phyloP scores from a whole-genome alignment of 23 red algal genomes.

The Gracilaria vermiculophylla region DNA sequence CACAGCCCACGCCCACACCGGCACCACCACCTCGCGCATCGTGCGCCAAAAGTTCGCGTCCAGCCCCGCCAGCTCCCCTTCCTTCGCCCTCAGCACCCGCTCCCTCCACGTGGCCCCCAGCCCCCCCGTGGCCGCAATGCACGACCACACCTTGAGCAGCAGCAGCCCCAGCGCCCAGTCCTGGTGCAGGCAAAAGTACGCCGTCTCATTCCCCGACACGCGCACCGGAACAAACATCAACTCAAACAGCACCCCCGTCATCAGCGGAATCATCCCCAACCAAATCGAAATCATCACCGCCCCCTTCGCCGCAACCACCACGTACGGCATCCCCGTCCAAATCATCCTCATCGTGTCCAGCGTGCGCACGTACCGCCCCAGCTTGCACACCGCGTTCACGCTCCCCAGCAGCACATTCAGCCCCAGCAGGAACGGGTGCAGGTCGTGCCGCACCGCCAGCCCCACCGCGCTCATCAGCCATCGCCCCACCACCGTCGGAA shows the following conservation, averaged over 20 bases:
- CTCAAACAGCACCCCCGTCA: conserved; percentile 71
- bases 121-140: conserved; percentile 46
- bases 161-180: conserved; percentile 79
- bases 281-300: conserved; percentile 57
- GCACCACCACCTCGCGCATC: conserved; percentile 60
- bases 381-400: background rate
- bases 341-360: conserved; percentile 39
- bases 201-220: conserved; percentile 52
- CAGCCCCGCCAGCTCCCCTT: conserved; percentile 44
- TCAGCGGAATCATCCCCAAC: conserved; percentile 65
- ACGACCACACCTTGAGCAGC: conserved; percentile 58
- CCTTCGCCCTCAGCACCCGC: conserved; percentile 37
- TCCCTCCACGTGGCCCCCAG: conserved; percentile 54
- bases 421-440: conserved; percentile 72
- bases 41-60: conserved; percentile 57
- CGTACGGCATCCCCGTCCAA: conserved; percentile 30
- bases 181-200: conserved; percentile 68
- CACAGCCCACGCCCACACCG: conserved; percentile 29
- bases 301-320: conserved; percentile 28
- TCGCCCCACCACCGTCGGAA: conserved; percentile 68
- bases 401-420: conserved; percentile 42
- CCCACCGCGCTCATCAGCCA: conserved; percentile 50
- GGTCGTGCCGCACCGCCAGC: conserved; percentile 63
- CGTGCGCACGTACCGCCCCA: conserved; percentile 29
- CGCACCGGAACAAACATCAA: conserved; percentile 68